Evolutionary conservation across 257 asterid species (phyloP).

Genomic region (Verbascum thapsus): DNA sequence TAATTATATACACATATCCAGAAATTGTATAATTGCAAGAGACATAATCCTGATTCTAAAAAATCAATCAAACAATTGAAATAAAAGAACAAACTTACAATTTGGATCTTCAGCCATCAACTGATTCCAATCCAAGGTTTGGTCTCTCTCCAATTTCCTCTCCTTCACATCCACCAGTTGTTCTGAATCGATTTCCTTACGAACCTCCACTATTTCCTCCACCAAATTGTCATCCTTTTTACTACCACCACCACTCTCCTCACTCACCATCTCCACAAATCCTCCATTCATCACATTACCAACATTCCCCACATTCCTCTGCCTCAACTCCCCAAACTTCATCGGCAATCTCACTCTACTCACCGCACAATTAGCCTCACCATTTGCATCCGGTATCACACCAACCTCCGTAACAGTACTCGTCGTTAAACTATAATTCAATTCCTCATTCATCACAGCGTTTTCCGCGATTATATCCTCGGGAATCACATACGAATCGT

Average conservation of each 20-base stretch:
- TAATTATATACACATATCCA: not conserved
- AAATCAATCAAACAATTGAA: constrained; percentile 6
- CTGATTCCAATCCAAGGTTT: constrained; percentile 80
- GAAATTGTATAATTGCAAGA: not conserved
- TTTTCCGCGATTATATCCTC: constrained; percentile 25
- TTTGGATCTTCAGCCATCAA: constrained; percentile 66
- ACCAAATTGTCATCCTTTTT: constrained; percentile 35
- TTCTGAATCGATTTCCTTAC: constrained; percentile 36
- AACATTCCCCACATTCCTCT: constrained; percentile 75
- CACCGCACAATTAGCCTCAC: constrained; percentile 42
- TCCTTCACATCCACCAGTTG: constrained; percentile 48
- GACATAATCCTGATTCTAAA: not conserved
- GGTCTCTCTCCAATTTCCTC: constrained; percentile 65
- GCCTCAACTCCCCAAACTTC: constrained; percentile 68
- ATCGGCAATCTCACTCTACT: constrained; percentile 36
- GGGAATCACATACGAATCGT: constrained; percentile 27
- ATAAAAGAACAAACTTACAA: constrained; percentile 44
- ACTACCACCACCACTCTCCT: constrained; percentile 42
- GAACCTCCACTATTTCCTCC: constrained; percentile 39
- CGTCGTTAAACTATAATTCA: constrained; percentile 43
- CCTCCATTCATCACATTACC: constrained; percentile 48
- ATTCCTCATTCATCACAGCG: constrained; percentile 36
- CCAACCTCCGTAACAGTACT: constrained; percentile 46
- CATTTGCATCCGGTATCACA: constrained; percentile 36
- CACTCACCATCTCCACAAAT: constrained; percentile 43